Conservation (phyloP, 2,329 filamentous ascomycete species). For the Colletotrichum eremochloae region DNA sequence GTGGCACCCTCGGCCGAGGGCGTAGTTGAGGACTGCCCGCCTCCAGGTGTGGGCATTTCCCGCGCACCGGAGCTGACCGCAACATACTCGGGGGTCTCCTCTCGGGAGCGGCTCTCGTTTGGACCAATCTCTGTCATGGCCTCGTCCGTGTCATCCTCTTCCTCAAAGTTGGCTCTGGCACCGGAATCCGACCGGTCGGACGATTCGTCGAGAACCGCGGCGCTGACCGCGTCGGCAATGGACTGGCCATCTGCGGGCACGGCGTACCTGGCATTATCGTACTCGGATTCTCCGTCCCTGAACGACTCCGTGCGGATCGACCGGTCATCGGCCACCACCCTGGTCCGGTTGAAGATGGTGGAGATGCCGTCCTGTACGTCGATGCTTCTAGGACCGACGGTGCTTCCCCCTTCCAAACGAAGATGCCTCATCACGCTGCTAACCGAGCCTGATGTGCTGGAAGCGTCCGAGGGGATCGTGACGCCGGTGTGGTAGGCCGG, state of each 20-base stretch:
- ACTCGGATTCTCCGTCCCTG: constrained; percentile 49
- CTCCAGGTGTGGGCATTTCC: not conserved
- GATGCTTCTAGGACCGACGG: constrained; percentile 51
- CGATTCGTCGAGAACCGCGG: constrained; percentile 29
- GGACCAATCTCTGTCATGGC: constrained; percentile 36
- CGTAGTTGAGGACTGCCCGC: not conserved
- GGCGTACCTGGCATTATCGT: constrained; percentile 52
- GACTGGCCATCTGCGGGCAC: constrained; percentile 50
- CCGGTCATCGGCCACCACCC: constrained; percentile 52
- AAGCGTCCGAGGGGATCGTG: constrained; percentile 52
- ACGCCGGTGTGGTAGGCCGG: constrained; percentile 61
- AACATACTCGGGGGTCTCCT: constrained; percentile 20
- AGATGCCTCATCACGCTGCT: constrained; percentile 53
- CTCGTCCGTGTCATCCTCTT: constrained; percentile 20
- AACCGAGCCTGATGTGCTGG: constrained; percentile 53
- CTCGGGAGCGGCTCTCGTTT: constrained; percentile 29
- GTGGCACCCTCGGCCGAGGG: not conserved
- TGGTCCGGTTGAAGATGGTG: constrained; percentile 50
- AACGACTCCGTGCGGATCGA: constrained; percentile 55
- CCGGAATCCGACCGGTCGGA: constrained; percentile 22
- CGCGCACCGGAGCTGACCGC: not conserved
- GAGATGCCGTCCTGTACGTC: constrained; percentile 57
- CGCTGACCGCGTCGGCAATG: constrained; percentile 42
- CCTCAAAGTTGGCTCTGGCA: constrained; percentile 5
- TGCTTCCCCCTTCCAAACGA: constrained; percentile 51